Base-by-base conservation (phyloP, 176 grass and related monocot genomes). In the Carex cristatella region DNA sequence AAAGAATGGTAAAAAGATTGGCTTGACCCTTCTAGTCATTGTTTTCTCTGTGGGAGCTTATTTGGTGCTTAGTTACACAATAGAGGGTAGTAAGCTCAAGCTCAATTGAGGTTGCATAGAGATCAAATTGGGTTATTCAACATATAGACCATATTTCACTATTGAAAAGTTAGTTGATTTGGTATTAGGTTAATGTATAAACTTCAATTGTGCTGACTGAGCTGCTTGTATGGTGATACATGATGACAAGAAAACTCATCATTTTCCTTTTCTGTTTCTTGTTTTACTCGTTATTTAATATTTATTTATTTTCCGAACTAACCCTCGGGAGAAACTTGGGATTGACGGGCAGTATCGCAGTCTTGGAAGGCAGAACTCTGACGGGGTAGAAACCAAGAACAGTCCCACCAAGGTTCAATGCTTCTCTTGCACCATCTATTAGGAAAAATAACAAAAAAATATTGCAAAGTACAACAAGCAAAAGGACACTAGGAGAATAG, bases 331-430 rank as follows among this genome's bases (percentile, higher is more conserved):
- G 95, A 79, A 94, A 98, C 63, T 94, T 98, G 65, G 91, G 95
- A 93, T 98, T 98, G 83, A 98, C 95, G 91, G 95, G 95, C 74
- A 98, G 86, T 66, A 98, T 98, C 18, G 95, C 92, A 86, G 95
- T 98, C 88, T 94, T 98, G 57, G 95, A 98, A 89, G 95, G 95
- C 60, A 98, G 91, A 28, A 97, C 95, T 93, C 92, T 94, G 77
- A 97, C 88, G 61, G 95, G 92, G 81, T 93, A 97, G 85, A 85
- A 97, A 51, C 95, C 95, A 83, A 97, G 90, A 88, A 97, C 84
- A 35, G 92, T 97, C 18, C 95, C 95, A 65, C 86, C 86, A 86
- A 97, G 95, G 65, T 69, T 93, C 63, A 97, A 87, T 63, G 95
- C 95, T 83, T 84, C 40, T 79, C 89, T 91, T 12, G 95, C 92